phyloP scores from a whole-genome alignment of 2,329 filamentous ascomycete species.

The Trichoderma afroharzianum region DNA sequence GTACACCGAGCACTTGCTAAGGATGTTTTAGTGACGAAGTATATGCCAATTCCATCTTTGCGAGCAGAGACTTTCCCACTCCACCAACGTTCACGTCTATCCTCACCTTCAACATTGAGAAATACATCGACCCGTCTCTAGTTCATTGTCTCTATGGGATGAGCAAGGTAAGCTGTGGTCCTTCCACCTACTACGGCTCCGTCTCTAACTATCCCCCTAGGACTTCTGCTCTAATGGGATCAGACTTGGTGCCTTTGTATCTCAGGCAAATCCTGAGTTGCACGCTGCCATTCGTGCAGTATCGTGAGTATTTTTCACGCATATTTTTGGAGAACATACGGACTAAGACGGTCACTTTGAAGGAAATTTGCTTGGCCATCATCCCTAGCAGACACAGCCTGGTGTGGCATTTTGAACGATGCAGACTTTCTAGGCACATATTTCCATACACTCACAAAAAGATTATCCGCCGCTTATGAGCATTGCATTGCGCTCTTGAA shows the following conservation, averaged over 20 bases:
- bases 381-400: neutral
- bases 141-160: neutral
- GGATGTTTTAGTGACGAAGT: neutral
- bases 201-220: neutral
- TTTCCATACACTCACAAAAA: neutral
- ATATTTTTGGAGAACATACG: too few relatives aligned
- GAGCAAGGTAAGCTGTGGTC: neutral
- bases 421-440: neutral
- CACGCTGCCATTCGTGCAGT: neutral
- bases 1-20: neutral
- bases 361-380: neutral
- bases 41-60: neutral
- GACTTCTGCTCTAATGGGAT: neutral
- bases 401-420: neutral
- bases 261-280: neutral
- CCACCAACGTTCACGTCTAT: neutral
- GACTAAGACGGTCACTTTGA: neutral
- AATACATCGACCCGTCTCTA: neutral
- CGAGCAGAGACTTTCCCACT: neutral
- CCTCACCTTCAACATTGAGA: neutral
- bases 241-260: neutral
- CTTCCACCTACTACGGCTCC: accelerated
- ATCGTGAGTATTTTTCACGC: neutral
- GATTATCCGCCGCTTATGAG: neutral
- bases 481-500: neutral